Evolutionary conservation across 768 basidiomycete species (phyloP), one percentile per base, ranked within the genome.

Genomic region (Crepidotus variabilis): DNA sequence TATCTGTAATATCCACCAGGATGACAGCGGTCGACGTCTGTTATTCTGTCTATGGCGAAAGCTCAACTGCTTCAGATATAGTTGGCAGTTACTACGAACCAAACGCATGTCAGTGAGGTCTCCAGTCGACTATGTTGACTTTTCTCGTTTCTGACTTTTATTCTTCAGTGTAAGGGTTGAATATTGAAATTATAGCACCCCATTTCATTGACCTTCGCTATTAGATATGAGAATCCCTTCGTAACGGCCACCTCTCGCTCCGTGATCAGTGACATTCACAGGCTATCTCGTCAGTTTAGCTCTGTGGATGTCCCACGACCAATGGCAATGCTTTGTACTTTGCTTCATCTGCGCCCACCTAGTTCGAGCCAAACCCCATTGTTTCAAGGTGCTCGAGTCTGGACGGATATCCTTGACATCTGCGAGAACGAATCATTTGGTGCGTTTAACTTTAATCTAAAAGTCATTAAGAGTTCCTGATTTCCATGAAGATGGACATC

Each of bases 381-480:
- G 68, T 88, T 90, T 67, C 82, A 78, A 60, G 85, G 80, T 5
- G 58, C 88, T 54, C 79, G 84, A 28, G 78, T 86, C 36, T 92
- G 90, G 90, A 85, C 82, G 3, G 88, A 91, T 61, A 75, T 91
- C 39, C 81, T 82, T 35, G 88, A 91, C 60, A 75, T 90, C 49
- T 86, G 81, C 62, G 90, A 92, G 70, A 87, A 78, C 65, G 90
- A 92, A 62, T 86, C 83, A 60, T 92, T 90, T 65, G 90, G 90
- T 89, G 60, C 55, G 67, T 63, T 2, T 33, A 22, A 32, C 6
- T 11, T 51, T n/a, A 18, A 51, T n/a, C n/a, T 6, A 32, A 18
- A n/a, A 16, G 35, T 49, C 21, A 35, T 50, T 24, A 55, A 51
- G 39, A 21, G 24, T 52, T 39, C 54, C 55, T 46, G 22, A 51